Base-by-base conservation (phyloP, 1,284 basidiomycete genomes). In the Leucoagaricus sp. region DNA sequence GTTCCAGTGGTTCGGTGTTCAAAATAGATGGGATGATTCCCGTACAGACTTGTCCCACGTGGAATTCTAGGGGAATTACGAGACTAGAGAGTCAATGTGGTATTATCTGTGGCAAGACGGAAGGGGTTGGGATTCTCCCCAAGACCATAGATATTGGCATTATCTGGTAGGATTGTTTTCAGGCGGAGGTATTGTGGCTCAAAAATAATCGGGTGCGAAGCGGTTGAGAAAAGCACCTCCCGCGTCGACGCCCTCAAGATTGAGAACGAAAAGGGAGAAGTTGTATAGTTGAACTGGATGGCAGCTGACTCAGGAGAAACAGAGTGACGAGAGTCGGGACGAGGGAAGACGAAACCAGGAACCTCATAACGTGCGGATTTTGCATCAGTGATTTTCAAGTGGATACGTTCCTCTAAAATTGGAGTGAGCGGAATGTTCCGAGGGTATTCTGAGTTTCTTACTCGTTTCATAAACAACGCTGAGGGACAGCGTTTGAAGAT, bases 111-210 rank as follows among this genome's bases (percentile, higher is more conserved):
- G 28, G 85, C 75, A 15, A 90, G 78, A 23, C 81, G 80, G 78
- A 89, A 89, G 0, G 80, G 65, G 56, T 88, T 81, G 6, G 86
- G 84, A 68, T 88, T 84, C 66, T 93, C 89, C 19, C 89, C 90
- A 4, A 93, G 78, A 2, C 91, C 91, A 63, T 91, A 92, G 55
- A 92, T 80, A 69, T 92, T 89, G 41, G 89, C 82, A 36, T 81
- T 72, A 6, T 65, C 53, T 0, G 84, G 83, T 1, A 87, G 68
- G 54, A 60, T 65, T 23, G 83, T 85, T 69, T 85, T 85, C 54
- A 91, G 68, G 57, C 89, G 87, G 15, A 93, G 75, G 66, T 90
- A 93, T 68, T 92, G 91, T 13, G 87, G 83, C 66, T 92, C 89
- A 62, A 89, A 91, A 61, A 93, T 83, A 65, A 91, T 71, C 4